phyloP scores from a whole-genome alignment of 306 rosid genomes.

The Castanea mollissima region DNA sequence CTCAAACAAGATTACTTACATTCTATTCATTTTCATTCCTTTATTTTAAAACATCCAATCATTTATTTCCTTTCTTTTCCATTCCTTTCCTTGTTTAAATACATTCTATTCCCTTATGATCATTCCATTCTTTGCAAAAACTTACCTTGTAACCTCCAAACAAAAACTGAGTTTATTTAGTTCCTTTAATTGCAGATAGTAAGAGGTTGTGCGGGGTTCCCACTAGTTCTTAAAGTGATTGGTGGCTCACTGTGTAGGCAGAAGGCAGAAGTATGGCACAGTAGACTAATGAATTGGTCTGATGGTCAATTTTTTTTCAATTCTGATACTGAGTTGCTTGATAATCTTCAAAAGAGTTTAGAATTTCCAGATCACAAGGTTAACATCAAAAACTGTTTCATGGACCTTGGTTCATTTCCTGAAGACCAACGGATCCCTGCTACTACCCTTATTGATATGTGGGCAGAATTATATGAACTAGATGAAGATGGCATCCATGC shows the following conservation, averaged over 20 bases:
- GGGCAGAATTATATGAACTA: no score
- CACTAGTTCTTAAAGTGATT: constrained; percentile 27
- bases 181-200: constrained; percentile 22
- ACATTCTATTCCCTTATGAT: no score
- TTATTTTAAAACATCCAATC: no score
- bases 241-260: constrained; percentile 25
- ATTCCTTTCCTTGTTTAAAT: no score
- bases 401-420: constrained; percentile 62
- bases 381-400: constrained; percentile 28
- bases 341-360: constrained; percentile 26
- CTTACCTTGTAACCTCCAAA: background rate
- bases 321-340: constrained; percentile 15
- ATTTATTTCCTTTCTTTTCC: no score
- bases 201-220: constrained; percentile 18
- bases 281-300: constrained; percentile 7
- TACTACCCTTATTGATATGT: no score
- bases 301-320: constrained; percentile 18
- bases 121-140: background rate
- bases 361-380: constrained; percentile 20
- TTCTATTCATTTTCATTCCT: no score
- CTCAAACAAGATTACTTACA: no score
- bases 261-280: constrained; percentile 18
- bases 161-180: background rate
- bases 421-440: constrained; percentile 5
- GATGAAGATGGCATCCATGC: no score